Conservation (phyloP, 345 rosid species). For the Acer saccharum region DNA sequence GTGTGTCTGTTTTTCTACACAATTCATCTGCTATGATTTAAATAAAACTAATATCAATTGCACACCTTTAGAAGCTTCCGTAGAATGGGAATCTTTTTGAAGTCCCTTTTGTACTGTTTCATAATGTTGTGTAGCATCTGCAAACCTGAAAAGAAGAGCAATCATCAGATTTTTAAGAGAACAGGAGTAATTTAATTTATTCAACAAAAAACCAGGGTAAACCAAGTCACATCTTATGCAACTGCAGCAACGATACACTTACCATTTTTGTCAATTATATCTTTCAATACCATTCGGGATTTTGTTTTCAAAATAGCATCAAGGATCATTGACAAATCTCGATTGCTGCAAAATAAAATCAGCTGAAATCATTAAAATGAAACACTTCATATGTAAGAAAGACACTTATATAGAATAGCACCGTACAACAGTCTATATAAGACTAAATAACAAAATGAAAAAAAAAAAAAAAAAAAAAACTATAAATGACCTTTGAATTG, state of each 20-base stretch:
- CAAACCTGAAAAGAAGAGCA: slow-evolving; percentile 61
- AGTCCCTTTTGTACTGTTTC: slow-evolving; percentile 86
- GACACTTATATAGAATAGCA: background rate
- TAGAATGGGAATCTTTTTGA: slow-evolving; percentile 94
- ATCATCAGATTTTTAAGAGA: slow-evolving; percentile 23
- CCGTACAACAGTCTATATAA: slow-evolving; percentile 13
- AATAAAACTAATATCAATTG: background rate
- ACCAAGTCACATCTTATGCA: slow-evolving; percentile 17
- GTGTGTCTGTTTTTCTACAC: background rate
- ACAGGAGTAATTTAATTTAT: slow-evolving; percentile 7
- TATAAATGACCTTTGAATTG: slow-evolving; percentile 77
- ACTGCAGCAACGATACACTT: slow-evolving; percentile 30
- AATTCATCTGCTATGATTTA: background rate
- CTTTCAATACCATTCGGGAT: slow-evolving; percentile 76
- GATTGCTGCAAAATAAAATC: slow-evolving; percentile 68
- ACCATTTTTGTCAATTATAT: slow-evolving; percentile 93
- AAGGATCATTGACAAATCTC: slow-evolving; percentile 98
- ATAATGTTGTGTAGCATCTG: slow-evolving; percentile 97
- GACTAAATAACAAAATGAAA: slow-evolving; percentile 16
- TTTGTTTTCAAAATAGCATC: slow-evolving; percentile 98
- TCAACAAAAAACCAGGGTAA: slow-evolving; percentile 14
- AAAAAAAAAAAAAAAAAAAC: slow-evolving; percentile 16
- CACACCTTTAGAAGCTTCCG: slow-evolving; percentile 95
- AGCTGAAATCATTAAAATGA: slow-evolving; percentile 26
- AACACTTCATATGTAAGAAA: slow-evolving; percentile 3